Conservation (phyloP, 2,329 filamentous ascomycete species). For the Trichothecium sympodiale region DNA sequence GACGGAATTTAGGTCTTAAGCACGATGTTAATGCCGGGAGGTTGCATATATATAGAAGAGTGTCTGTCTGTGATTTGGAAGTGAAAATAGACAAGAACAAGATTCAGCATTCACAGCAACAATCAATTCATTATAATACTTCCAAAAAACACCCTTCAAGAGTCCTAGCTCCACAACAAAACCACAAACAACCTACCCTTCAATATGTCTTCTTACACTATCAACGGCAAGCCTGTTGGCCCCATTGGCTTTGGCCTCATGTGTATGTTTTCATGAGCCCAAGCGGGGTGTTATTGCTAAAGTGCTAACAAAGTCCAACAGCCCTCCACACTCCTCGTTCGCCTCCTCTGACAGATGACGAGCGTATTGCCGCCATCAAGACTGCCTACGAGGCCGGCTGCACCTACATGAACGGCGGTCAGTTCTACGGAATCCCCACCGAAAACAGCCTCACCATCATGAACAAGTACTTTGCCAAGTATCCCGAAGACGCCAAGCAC, state of each 20-base stretch:
- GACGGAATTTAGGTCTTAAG: too few species aligned
- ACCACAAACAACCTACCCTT: too few species aligned
- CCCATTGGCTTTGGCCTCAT: conserved; percentile 15
- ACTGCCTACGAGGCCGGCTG: conserved; percentile 31
- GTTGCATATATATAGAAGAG: too few species aligned
- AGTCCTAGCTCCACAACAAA: too few species aligned
- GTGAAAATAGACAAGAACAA: too few species aligned
- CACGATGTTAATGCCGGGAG: too few species aligned
- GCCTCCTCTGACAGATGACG: conserved; percentile 12
- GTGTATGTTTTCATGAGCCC: too few species aligned
- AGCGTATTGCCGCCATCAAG: conserved; percentile 41
- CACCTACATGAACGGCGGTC: conserved; percentile 29
- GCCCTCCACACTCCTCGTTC: not conserved
- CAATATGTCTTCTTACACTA: conserved; percentile 13
- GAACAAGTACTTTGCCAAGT: conserved; percentile 46
- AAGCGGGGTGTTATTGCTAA: too few species aligned
- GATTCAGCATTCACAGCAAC: too few species aligned
- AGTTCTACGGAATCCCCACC: conserved; percentile 47
- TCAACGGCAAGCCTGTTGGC: conserved; percentile 12
- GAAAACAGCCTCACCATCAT: conserved; percentile 45
- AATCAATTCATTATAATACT: not conserved
- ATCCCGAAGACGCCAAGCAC: conserved; percentile 49
- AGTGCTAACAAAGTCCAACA: too few species aligned
- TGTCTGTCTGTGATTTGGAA: too few species aligned
- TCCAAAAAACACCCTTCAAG: not conserved